A percentile compares a stretch with the other conserved stretches of the same genome.
Evolutionary conservation across 2,329 filamentous ascomycete species (phyloP).

Genomic region (Fusarium sterilihyphosum): DNA sequence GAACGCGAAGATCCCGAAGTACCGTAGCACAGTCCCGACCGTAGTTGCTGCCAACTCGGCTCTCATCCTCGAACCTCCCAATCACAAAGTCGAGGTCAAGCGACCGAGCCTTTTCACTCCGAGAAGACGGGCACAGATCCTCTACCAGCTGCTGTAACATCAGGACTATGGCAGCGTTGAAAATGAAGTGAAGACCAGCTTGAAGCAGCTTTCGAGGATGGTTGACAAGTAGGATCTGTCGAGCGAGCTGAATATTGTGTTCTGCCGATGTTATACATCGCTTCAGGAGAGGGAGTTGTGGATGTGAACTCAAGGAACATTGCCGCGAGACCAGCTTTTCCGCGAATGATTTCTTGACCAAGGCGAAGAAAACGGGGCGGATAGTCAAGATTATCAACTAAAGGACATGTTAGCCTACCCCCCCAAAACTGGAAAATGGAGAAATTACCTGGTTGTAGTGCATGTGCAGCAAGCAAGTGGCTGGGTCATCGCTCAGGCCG

Average conservation of each 20-base stretch:
- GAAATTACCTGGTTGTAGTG: conserved; percentile 53
- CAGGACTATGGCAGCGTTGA: conserved; percentile 61
- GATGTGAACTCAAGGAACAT: conserved; percentile 36
- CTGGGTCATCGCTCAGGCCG: conserved; percentile 52
- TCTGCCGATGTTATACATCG: conserved; percentile 57
- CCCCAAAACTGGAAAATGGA: too few species aligned
- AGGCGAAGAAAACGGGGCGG: conserved; percentile 58
- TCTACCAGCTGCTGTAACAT: conserved; percentile 57
- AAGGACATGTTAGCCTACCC: neutral
- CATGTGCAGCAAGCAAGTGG: conserved; percentile 60
- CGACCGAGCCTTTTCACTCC: conserved; percentile 37
- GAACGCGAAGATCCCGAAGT: conserved; percentile 50
- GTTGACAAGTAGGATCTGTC: conserved; percentile 51
- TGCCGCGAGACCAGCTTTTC: conserved; percentile 49
- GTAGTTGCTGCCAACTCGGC: conserved; percentile 51
- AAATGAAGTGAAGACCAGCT: conserved; percentile 58
- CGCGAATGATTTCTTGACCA: conserved; percentile 58
- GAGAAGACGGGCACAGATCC: conserved; percentile 41
- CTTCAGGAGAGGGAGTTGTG: conserved; percentile 46
- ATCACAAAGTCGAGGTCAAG: conserved; percentile 54
- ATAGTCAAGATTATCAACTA: conserved; percentile 59
- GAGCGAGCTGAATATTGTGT: conserved; percentile 57
- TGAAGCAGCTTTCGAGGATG: conserved; percentile 54
- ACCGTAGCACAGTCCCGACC: conserved; percentile 52
- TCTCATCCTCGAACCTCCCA: conserved; percentile 53